Evolutionary conservation across 2,329 filamentous ascomycete species (phyloP).

Genomic region (Ceratocystis lukuohia): DNA sequence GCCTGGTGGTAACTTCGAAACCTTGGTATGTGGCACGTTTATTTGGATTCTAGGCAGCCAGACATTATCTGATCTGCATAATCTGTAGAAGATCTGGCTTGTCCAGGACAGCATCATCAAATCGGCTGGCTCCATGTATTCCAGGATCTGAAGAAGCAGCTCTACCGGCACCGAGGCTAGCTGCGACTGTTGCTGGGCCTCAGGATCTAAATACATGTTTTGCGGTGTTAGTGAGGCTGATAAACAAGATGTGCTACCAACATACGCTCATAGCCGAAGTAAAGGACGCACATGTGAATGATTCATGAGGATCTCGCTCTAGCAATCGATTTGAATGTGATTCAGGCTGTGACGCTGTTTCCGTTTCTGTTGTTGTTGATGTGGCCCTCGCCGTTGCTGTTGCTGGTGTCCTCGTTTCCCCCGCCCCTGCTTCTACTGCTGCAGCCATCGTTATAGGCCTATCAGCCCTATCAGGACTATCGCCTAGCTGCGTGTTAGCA

Average conservation of each 20-base stretch:
- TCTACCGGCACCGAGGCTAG: slow-evolving; percentile 56
- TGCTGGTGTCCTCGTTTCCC: too few relatives aligned
- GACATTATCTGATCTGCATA: slow-evolving; percentile 51
- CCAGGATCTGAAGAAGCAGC: slow-evolving; percentile 58
- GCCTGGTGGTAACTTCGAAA: slow-evolving; percentile 33
- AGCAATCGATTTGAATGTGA: too few relatives aligned
- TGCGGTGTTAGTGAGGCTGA: neutral
- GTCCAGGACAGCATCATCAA: slow-evolving; percentile 47
- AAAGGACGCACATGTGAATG: neutral
- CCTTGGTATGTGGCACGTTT: slow-evolving; percentile 44
- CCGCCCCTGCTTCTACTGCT: too few relatives aligned
- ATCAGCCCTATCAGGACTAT: too few relatives aligned
- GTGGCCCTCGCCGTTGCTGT: neutral
- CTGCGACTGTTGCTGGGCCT: neutral
- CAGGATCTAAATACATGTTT: neutral
- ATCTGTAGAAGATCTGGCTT: slow-evolving; percentile 46
- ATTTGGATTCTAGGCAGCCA: slow-evolving; percentile 60
- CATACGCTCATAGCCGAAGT: neutral
- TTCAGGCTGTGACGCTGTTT: neutral
- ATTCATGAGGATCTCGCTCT: neutral
- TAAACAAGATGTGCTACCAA: neutral
- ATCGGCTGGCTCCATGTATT: slow-evolving; percentile 50
- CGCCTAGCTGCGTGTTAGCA: neutral
- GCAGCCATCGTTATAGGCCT: too few relatives aligned
- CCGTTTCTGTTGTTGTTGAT: neutral